A percentile compares a stretch with the other conserved stretches of the same genome.
Conservation (phyloP, 768 basidiomycete species). For the Lenzites betulinus region DNA sequence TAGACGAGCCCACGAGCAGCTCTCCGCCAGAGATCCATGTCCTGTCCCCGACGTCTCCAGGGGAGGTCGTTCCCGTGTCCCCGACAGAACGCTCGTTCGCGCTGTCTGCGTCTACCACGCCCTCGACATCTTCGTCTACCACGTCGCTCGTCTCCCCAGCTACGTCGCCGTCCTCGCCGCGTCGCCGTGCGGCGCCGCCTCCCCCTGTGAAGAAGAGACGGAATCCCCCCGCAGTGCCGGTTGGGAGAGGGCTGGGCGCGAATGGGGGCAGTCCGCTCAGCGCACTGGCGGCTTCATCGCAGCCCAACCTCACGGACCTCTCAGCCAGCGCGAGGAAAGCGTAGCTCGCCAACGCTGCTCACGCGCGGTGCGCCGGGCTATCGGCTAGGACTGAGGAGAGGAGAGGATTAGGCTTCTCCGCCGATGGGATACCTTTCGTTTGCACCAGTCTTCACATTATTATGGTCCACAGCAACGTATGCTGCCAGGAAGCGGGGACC, state of each 20-base stretch:
- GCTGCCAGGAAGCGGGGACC: too few species aligned
- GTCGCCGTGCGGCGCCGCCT: conserved; percentile 58
- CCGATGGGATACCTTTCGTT: too few species aligned
- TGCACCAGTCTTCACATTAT: too few species aligned
- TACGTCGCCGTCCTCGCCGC: conserved; percentile 13
- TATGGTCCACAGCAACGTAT: too few species aligned
- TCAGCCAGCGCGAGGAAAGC: conserved; percentile 4
- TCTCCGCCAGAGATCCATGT: conserved; percentile 27
- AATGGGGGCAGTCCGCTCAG: conserved; percentile 1
- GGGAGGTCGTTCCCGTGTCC: neutral
- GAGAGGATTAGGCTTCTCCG: too few species aligned
- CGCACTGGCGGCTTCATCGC: conserved; percentile 12
- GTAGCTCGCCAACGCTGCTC: neutral
- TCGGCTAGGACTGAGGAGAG: too few species aligned
- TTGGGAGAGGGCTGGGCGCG: conserved; percentile 9
- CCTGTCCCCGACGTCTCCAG: conserved; percentile 34
- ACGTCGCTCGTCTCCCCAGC: conserved; percentile 9
- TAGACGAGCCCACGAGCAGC: conserved; percentile 20
- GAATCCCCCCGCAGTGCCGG: conserved; percentile 71
- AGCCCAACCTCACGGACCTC: conserved; percentile 14
- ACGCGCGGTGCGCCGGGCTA: too few species aligned
- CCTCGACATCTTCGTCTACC: conserved; percentile 15
- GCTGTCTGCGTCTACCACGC: conserved; percentile 2
- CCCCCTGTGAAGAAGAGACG: conserved; percentile 61
- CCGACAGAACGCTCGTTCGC: conserved; percentile 20